A percentile compares a stretch with the other conserved stretches of the same genome.
Conservation (phyloP, 352 stramenopile species). For the Phytophthora quininea region DNA sequence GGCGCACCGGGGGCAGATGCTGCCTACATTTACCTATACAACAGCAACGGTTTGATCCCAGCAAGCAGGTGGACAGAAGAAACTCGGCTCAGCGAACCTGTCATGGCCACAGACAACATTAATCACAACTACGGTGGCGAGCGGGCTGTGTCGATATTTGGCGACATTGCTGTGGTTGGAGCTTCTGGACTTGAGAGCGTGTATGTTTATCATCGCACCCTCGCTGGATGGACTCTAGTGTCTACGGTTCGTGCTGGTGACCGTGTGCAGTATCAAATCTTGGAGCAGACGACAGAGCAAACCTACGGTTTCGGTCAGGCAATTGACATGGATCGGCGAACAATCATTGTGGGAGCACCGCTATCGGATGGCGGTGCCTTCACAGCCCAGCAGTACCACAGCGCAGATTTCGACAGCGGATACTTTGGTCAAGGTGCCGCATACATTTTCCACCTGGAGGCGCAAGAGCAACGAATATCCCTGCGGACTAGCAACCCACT, state of each 20-base stretch:
- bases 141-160: constrained; percentile 79
- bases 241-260: constrained; percentile 78
- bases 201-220: constrained; percentile 73
- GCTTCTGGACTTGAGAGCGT: constrained; percentile 71
- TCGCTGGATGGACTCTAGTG: constrained; percentile 58
- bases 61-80: constrained; percentile 56
- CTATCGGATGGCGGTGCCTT: constrained; percentile 81
- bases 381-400: constrained; percentile 56
- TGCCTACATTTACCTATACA: constrained; percentile 59
- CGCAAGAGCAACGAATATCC: constrained; percentile 72
- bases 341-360: constrained; percentile 90
- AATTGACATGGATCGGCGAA: constrained; percentile 83
- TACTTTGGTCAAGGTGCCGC: constrained; percentile 77
- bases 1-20: constrained; percentile 62
- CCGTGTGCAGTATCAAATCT: constrained; percentile 82
- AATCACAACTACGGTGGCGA: constrained; percentile 73
- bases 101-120: constrained; percentile 31
- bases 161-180: constrained; percentile 91
- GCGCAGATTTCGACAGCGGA: constrained; percentile 54
- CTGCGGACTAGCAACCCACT: constrained; percentile 68
- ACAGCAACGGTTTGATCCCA: constrained; percentile 20
- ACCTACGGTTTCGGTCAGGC: constrained; percentile 88
- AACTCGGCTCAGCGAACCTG: constrained; percentile 43
- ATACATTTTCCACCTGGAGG: constrained; percentile 80
- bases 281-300: constrained; percentile 82